These are phyloP conservation scores for Curvularia sp. DNA, from an alignment of 2,329 filamentous ascomycete species.

Conservation along the genomic window DNA sequence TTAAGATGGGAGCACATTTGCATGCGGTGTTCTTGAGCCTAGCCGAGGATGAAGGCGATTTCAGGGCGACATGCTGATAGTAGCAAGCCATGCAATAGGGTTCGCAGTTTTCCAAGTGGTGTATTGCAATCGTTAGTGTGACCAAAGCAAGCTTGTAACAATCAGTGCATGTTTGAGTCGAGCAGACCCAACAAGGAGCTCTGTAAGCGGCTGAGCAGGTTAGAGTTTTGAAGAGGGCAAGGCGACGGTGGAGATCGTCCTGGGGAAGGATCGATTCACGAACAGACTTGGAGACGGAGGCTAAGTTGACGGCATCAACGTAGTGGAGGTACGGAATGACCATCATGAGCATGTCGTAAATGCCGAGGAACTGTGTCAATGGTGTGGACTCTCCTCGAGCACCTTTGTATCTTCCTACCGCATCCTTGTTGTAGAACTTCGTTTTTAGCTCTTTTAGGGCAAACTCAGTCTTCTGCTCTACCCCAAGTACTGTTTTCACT, in stretches of 20 bases:
- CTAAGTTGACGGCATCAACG: slow-evolving; percentile 34
- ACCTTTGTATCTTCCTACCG: slow-evolving; percentile 8
- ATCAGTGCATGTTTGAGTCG: slow-evolving; percentile 29
- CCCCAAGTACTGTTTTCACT: slow-evolving; percentile 24
- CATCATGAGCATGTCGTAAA: slow-evolving; percentile 41
- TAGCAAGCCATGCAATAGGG: slow-evolving; percentile 38
- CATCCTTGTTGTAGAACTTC: neutral
- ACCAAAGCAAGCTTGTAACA: slow-evolving; percentile 19
- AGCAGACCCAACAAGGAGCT: slow-evolving; percentile 33
- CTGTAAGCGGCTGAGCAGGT: slow-evolving; percentile 24
- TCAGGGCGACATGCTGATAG: slow-evolving; percentile 7
- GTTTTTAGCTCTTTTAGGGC: slow-evolving; percentile 17
- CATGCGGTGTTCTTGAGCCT: slow-evolving; percentile 16
- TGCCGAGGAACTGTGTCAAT: slow-evolving; percentile 37
- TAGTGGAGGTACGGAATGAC: slow-evolving; percentile 39
- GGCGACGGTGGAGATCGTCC: slow-evolving; percentile 22
- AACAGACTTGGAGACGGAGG: slow-evolving; percentile 34
- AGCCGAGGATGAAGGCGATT: neutral
- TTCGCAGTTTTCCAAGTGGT: slow-evolving; percentile 32
- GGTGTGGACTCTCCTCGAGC: slow-evolving; percentile 8
- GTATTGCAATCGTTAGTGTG: slow-evolving; percentile 14
- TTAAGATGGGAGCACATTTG: slow-evolving; percentile 21
- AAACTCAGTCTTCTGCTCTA: slow-evolving; percentile 22
- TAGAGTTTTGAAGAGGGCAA: slow-evolving; percentile 29
- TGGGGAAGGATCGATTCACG: slow-evolving; percentile 32